Evolutionary conservation across 345 rosid genomes (phyloP), one percentile per base, ranked within the genome.

Genomic region (Odontarrhena argentea): DNA sequence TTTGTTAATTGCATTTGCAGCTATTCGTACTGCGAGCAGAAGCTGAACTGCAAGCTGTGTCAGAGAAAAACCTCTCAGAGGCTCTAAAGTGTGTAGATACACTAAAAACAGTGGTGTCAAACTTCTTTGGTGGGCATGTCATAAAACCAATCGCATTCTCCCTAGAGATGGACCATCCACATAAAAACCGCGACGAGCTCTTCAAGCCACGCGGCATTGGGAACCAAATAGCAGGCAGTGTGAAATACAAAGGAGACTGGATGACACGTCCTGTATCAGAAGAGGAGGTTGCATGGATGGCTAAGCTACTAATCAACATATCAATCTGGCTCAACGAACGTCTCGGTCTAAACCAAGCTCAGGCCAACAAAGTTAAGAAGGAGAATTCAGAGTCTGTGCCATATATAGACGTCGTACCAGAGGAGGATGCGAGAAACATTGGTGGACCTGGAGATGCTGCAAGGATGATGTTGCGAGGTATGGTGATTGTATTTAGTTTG

Each of bases 231-330:
- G 63, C 65, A 59, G 67, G 68, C 10, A 63, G 73, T 26, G 45
- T 82, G 63, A 80, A 78, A 64, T 90, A 85, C 81, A 85, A 85
- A 74, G 96, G 96, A 24, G 97, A 93, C 64, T 80, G 90, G 92
- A 88, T 93, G 94, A 86, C 76, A 57, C 93, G 94, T 9, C 98
- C 98, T 0, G 71, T 83, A 44, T 93, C 98, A 1, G 78, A 79
- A 11, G 87, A 88, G 41, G 98, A 90, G 78, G 78, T 93, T 34
- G 87, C 81, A 36, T 93, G 91, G 96, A 84, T 93, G 32, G 97
- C 84, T 5, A 86, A 84, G 63, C 53, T 84, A 63, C 81, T 93
- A 10, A 80, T 93, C 61, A 74, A 66, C 78, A 69, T 85, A 25
- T 93, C 98, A 2, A 55, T 51, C 46, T 76, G 84, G 94, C 68